Conservation (phyloP, 768 basidiomycete genomes). For the Leccinum obscurum region DNA sequence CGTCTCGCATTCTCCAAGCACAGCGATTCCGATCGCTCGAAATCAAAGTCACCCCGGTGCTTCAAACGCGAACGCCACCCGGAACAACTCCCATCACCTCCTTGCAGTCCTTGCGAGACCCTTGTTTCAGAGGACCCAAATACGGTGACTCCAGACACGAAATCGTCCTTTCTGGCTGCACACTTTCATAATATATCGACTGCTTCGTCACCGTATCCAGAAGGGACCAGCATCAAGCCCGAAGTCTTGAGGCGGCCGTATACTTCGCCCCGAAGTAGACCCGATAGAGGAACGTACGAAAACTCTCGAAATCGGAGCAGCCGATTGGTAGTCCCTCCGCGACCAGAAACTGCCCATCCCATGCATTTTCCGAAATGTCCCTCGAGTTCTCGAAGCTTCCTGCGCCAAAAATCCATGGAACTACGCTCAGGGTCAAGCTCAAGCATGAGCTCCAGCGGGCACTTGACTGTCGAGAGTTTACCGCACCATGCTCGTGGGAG, state of each 20-base stretch:
- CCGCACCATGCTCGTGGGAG: constrained; percentile 16
- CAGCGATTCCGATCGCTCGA: constrained; percentile 48
- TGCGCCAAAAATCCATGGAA: constrained; percentile 25
- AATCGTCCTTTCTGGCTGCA: constrained; percentile 8
- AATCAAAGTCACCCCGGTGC: constrained; percentile 58
- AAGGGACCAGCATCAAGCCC: constrained; percentile 27
- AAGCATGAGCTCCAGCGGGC: constrained; percentile 51
- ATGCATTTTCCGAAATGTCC: constrained; percentile 14
- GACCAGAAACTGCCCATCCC: constrained; percentile 33
- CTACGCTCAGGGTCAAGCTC: constrained; percentile 36
- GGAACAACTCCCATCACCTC: constrained; percentile 41
- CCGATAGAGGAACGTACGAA: constrained; percentile 19
- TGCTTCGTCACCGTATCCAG: constrained; percentile 32
- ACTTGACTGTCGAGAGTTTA: constrained; percentile 19
- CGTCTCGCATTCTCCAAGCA: constrained; percentile 62
- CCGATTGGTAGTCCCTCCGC: constrained; percentile 16
- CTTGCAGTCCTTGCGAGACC: constrained; percentile 31
- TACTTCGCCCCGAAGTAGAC: constrained; percentile 61
- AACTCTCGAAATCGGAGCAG: constrained; percentile 15
- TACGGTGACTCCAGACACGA: constrained; percentile 6
- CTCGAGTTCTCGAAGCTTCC: constrained; percentile 14
- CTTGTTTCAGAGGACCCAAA: constrained; percentile 11
- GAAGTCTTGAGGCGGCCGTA: constrained; percentile 57
- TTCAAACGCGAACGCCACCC: constrained; percentile 34
- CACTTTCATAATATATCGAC: constrained; percentile 32